Evolutionary conservation across 2,329 filamentous ascomycete genomes (phyloP).

Genomic region (Stemphylium beticola): DNA sequence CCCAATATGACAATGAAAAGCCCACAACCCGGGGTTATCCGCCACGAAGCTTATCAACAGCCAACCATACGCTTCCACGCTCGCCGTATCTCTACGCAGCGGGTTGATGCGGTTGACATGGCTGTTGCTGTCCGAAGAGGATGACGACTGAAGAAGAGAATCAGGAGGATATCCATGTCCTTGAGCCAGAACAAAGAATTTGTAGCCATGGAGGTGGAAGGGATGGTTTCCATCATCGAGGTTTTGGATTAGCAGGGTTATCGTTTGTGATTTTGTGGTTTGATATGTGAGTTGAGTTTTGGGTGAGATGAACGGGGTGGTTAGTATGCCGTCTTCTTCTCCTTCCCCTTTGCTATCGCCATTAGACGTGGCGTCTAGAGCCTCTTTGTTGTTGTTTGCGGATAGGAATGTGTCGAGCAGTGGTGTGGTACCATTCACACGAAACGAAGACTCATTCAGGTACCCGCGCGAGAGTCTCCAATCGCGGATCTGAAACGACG

Average conservation of each 20-base stretch:
- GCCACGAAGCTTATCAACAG: slow-evolving; percentile 66
- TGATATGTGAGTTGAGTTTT: slow-evolving; percentile 41
- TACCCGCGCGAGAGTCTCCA: slow-evolving; percentile 65
- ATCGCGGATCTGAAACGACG: slow-evolving; percentile 65
- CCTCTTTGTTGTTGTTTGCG: slow-evolving; percentile 48
- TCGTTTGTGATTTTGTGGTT: slow-evolving; percentile 39
- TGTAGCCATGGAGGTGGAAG: slow-evolving; percentile 54
- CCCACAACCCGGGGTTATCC: slow-evolving; percentile 67
- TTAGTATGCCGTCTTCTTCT: slow-evolving; percentile 9
- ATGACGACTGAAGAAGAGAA: slow-evolving; percentile 62
- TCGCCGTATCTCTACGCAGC: slow-evolving; percentile 72
- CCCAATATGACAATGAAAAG: slow-evolving; percentile 80
- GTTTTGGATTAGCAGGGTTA: slow-evolving; percentile 45
- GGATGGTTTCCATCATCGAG: slow-evolving; percentile 39
- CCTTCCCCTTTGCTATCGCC: neutral
- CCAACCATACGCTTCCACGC: slow-evolving; percentile 69
- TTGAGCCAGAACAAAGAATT: slow-evolving; percentile 7
- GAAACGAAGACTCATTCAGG: slow-evolving; percentile 64
- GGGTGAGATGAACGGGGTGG: slow-evolving; percentile 16
- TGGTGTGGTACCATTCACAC: slow-evolving; percentile 56
- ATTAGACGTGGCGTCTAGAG: neutral
- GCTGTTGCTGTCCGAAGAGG: slow-evolving; percentile 16
- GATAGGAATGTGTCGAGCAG: slow-evolving; percentile 60
- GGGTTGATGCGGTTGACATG: slow-evolving; percentile 41
- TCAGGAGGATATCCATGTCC: slow-evolving; percentile 50